Evolutionary conservation across 106 monocot species (phyloP).

Genomic region (Vanilla planifolia): DNA sequence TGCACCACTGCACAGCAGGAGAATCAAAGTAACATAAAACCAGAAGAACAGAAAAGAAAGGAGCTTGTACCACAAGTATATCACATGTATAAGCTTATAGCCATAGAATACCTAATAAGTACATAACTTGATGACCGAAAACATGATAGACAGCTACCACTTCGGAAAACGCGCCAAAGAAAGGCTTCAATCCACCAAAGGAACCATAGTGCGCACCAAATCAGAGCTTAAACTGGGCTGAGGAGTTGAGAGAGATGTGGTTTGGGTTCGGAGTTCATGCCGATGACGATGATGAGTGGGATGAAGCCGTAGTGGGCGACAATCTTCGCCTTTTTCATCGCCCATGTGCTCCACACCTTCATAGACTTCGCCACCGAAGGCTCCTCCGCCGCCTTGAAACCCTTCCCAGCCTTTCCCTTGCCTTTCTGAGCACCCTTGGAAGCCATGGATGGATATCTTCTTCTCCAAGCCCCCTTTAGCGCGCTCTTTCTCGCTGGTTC

Average conservation of each 20-base stretch:
- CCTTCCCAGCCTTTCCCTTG: constrained; percentile 21
- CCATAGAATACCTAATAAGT: too few relatives aligned
- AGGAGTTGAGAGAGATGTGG: constrained; percentile 46
- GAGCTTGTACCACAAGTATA: too few relatives aligned
- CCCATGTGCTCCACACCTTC: constrained; percentile 62
- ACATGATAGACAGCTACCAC: too few relatives aligned
- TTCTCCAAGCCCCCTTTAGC: neutral
- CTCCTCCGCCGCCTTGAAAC: neutral
- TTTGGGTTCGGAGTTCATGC: constrained; percentile 65
- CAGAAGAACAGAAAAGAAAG: too few relatives aligned
- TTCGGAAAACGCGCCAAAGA: too few relatives aligned
- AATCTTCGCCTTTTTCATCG: constrained; percentile 67
- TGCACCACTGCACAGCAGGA: too few relatives aligned
- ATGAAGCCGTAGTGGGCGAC: constrained; percentile 60
- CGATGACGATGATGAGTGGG: constrained; percentile 54
- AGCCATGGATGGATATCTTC: constrained; percentile 8
- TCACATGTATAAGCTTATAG: too few relatives aligned
- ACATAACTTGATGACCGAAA: too few relatives aligned
- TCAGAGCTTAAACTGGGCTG: constrained; percentile 33
- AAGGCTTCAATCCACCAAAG: too few relatives aligned
- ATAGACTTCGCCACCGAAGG: constrained; percentile 3
- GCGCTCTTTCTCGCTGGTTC: neutral
- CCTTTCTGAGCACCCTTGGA: constrained; percentile 20
- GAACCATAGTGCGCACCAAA: too few relatives aligned
- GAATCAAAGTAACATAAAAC: too few relatives aligned